Evolutionary conservation across 2,329 filamentous ascomycete species (phyloP).

Genomic region (Microdochium trichocladiopsis): DNA sequence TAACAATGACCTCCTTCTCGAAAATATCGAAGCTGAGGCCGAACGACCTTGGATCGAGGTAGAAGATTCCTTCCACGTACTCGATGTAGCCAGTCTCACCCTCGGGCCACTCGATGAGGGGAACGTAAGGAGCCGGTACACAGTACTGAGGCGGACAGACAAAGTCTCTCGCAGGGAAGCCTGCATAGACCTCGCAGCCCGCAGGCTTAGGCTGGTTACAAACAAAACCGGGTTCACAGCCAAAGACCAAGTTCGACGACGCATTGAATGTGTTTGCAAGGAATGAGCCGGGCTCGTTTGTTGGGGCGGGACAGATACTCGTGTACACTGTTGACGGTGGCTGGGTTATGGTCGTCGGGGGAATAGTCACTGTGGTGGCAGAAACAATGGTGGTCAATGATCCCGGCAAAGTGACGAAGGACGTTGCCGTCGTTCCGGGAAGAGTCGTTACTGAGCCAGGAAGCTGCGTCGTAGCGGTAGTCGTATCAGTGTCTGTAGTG

Average conservation of each 20-base stretch:
- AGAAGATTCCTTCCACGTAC: conserved; percentile 50
- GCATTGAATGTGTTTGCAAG: conserved; percentile 18
- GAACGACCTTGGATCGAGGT: conserved; percentile 56
- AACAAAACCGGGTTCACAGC: conserved; percentile 44
- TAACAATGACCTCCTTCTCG: conserved; percentile 30
- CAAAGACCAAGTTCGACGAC: conserved; percentile 39
- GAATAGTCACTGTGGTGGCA: conserved; percentile 11
- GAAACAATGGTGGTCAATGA: conserved; percentile 3
- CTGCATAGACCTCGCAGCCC: conserved; percentile 44
- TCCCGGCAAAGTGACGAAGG: not conserved
- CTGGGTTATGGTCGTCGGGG: conserved; percentile 17
- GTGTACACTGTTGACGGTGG: conserved; percentile 18
- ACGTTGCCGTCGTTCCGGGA: not conserved
- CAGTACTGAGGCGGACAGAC: conserved; percentile 39
- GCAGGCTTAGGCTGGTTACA: conserved; percentile 43
- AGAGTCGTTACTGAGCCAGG: conserved; percentile 6
- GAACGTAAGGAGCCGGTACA: conserved; percentile 28
- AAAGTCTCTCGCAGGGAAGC: conserved; percentile 36
- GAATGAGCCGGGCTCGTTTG: conserved; percentile 19
- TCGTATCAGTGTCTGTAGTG: conserved; percentile 10
- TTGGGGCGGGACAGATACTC: conserved; percentile 35
- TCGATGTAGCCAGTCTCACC: conserved; percentile 44
- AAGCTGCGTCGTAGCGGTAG: conserved; percentile 7
- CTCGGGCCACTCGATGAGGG: conserved; percentile 31
- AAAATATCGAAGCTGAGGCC: conserved; percentile 59